Percentiles rank a stretch among this genome's conserved stretches.
Conservation (phyloP, 352 stramenopile genomes). For the Phytophthora melonis region DNA sequence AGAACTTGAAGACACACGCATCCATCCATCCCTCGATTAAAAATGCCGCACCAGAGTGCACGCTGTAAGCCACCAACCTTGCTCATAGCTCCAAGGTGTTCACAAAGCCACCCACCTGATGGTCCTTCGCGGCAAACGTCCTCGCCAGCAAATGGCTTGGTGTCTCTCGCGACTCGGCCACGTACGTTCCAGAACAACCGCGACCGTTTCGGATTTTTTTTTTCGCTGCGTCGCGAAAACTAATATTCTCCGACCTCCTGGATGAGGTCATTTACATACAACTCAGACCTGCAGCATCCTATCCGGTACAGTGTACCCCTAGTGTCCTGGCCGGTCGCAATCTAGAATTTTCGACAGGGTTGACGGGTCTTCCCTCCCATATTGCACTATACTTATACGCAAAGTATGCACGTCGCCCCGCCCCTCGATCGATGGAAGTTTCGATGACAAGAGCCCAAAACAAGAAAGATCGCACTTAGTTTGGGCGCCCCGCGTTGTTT, state of each 20-base stretch:
- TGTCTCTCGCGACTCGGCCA: neutral
- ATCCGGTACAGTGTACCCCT: constrained; percentile 16
- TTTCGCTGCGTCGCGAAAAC: constrained; percentile 3
- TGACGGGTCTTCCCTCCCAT: constrained; percentile 25
- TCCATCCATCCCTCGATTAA: neutral
- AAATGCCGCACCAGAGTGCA: neutral
- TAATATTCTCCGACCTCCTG: constrained; percentile 26
- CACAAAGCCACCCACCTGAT: neutral
- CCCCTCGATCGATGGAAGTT: constrained; percentile 43
- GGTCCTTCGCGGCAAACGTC: neutral
- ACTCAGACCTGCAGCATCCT: constrained; percentile 25
- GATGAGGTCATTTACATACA: neutral
- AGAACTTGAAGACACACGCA: neutral
- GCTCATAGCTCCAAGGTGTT: too few relatives aligned
- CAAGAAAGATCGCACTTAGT: constrained; percentile 32
- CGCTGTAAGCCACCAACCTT: neutral
- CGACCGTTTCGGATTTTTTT: constrained; percentile 1
- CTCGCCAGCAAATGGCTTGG: neutral
- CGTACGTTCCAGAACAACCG: constrained; percentile 25
- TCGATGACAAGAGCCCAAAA: constrained; percentile 32
- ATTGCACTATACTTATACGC: accelerated
- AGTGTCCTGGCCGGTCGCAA: constrained; percentile 34
- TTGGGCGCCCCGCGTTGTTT: constrained; percentile 35
- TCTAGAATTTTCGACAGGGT: constrained; percentile 81
- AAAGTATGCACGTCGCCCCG: constrained; percentile 34